Evolutionary conservation across 1,284 basidiomycete genomes (phyloP), one percentile per base, ranked within the genome.

Genomic region (Sutorius eximius): DNA sequence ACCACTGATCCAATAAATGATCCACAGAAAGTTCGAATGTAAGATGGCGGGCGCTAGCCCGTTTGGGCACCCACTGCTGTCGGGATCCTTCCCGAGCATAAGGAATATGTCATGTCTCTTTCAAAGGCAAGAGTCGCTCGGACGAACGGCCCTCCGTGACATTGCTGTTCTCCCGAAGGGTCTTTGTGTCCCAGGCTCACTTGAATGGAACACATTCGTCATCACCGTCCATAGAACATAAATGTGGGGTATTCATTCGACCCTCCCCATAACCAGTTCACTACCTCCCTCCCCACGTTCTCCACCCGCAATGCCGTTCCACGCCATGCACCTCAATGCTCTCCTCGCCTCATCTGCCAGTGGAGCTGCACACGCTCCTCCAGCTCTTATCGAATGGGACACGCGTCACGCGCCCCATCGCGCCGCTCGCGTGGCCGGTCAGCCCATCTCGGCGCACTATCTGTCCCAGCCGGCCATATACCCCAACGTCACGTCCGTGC

Each of bases 381-480:
- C 55, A 20, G 53, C 66, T 22, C 60, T 60, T 6, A 53, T 83
- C 29, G 50, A 74, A 18, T 84, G 82, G 82, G 78, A 84, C 61
- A 42, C 81, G 41, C 75, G 77, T 40, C 65, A 73, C 52, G 40
- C 69, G n/a, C 78, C 79, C 16, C 16, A 61, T 61, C 49, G 70
- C 67, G 34, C 67, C 62, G 47, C 71, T 66, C 51, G 65, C 69
- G 43, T 71, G 2, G 49, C 55, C 6, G 57, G 51, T 10, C 51
- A 49, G 10, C 12, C 36, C n/a, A 36, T 53, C 10, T 57, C 59
- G 7, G 44, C 66, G 15, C 61, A 67, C 34, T 67, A 78, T 15
- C 68, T 81, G 44, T 52, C 64, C 0, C 71, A 75, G 49, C 67
- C 56, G 48, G 82, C 78, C 4, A 81, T 78, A 2, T 54, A 53